phyloP scores from a whole-genome alignment of 371 early-diverging fungal genomes.

The Mucor plumbeus region DNA sequence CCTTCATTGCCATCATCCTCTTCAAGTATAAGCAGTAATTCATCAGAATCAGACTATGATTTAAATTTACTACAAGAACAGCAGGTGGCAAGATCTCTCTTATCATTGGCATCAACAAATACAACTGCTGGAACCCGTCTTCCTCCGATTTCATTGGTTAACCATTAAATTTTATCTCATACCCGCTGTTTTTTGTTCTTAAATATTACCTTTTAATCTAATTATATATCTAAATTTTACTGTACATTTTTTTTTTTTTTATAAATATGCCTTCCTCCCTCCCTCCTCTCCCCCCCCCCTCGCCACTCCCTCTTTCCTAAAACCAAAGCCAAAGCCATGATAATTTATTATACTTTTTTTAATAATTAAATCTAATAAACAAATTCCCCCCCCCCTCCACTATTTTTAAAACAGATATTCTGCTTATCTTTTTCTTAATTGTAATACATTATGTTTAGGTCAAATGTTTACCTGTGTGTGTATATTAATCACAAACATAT shows the following conservation, averaged over 20 bases:
- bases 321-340: too few species aligned
- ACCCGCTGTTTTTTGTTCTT: not conserved
- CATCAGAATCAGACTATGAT: not conserved
- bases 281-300: too few species aligned
- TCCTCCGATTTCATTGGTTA: conserved; percentile 19
- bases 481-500: not conserved
- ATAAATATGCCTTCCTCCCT: too few species aligned
- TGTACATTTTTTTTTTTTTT: not conserved
- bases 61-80: conserved; percentile 10
- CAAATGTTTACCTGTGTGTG: not conserved
- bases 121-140: conserved; percentile 11
- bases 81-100: conserved; percentile 21
- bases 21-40: not conserved
- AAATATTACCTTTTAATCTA: conserved; percentile 3
- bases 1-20: not conserved
- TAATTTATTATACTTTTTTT: not conserved
- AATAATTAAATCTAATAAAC: not conserved
- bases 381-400: not conserved
- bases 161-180: not conserved
- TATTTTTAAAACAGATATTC: not conserved
- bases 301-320: too few species aligned
- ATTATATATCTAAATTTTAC: not conserved
- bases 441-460: not conserved
- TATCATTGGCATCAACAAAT: conserved; percentile 19
- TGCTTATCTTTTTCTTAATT: not conserved